Percentiles rank a stretch among this genome's conserved stretches.
Evolutionary conservation across 352 stramenopile species (phyloP).

Genomic region (Thalassiosira sp.): DNA sequence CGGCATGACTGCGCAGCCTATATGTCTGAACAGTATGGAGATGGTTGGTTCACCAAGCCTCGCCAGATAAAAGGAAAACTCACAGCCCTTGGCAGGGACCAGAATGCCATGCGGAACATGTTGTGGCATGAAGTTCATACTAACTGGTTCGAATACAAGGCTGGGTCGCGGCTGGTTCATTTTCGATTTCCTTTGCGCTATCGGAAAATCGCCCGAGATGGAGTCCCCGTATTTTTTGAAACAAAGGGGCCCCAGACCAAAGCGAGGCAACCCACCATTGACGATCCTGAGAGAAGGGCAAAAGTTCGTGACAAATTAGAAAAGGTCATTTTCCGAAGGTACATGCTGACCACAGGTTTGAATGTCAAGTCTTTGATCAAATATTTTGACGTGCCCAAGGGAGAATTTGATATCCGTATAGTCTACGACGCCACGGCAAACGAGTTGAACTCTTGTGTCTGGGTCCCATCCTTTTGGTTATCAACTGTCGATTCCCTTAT

Average conservation of each 20-base stretch:
- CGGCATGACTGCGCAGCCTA: background rate
- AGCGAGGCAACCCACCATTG: background rate
- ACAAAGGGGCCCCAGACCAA: background rate
- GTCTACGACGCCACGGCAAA: conserved; percentile 30
- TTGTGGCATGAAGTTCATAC: conserved; percentile 13
- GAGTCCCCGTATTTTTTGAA: conserved; percentile 39
- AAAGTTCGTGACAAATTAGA: conserved; percentile 17
- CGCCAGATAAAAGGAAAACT: background rate
- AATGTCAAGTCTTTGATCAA: conserved; percentile 35
- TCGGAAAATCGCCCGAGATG: conserved; percentile 29
- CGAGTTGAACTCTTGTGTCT: conserved; percentile 17
- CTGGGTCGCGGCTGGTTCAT: conserved; percentile 11
- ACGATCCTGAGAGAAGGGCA: background rate
- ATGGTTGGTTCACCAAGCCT: background rate
- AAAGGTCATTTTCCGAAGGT: conserved; percentile 23
- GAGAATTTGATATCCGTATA: conserved; percentile 15
- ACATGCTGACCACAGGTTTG: conserved; percentile 3
- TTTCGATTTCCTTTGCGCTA: conserved; percentile 39
- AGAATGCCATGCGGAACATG: conserved; percentile 6
- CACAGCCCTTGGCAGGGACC: background rate
- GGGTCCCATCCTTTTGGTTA: conserved; percentile 27
- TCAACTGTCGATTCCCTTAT: conserved; percentile 23
- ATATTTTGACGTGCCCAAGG: conserved; percentile 43
- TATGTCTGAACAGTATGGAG: background rate
- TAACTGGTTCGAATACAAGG: conserved; percentile 37